Evolutionary conservation across 176 grass and related monocot genomes (phyloP), one percentile per base, ranked within the genome.

Genomic region (Aegilops bicornis): DNA sequence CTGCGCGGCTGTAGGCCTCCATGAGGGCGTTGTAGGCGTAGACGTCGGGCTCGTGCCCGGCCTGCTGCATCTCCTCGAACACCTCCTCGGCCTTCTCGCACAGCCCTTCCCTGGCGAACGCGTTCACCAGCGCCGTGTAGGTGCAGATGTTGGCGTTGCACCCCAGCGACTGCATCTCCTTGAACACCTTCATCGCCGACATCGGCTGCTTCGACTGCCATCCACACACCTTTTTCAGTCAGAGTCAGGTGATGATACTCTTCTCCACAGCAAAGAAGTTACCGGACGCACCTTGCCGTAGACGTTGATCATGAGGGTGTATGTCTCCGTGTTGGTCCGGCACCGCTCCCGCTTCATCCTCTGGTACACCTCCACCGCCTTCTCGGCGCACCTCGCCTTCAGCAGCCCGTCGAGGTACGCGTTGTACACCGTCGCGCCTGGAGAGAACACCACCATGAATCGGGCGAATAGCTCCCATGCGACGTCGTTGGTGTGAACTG

Each of bases 131-230:
- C 8, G 93, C 91, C 23, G 96, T 98, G 84, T 95, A 95, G 62
- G 96, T 98, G 84, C 96, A 98, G 77, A 98, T 98, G 79, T 95
- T 98, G 78, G 96, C 39, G 45, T 95, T 98, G 83, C 93, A 93
- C 48, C 84, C 89, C 16, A 92, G 87, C 17, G 96, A 40, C 31
- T 92, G 95, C 96, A 98, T 98, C 90, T 95, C 91, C 11, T 92
- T 88, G 73, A 98, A 98, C 4, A 95, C 64, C 74, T 92, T 95
- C 58, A 92, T 32, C 6, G 96, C 88, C 43, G 86, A 84, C 83
- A 88, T 83, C 10, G 93, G 93, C 35, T 95, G 93, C 12, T 95
- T 98, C 22, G 96, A 79, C 96, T 98, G 87, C 20, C 13, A 1
- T 54, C 16, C 2, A 54, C 16, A 54, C 48, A 48, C 9, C 9